These are phyloP conservation scores for Huntiella bhutanensis DNA, from an alignment of 2,329 filamentous ascomycete species.

Conservation along the genomic window DNA sequence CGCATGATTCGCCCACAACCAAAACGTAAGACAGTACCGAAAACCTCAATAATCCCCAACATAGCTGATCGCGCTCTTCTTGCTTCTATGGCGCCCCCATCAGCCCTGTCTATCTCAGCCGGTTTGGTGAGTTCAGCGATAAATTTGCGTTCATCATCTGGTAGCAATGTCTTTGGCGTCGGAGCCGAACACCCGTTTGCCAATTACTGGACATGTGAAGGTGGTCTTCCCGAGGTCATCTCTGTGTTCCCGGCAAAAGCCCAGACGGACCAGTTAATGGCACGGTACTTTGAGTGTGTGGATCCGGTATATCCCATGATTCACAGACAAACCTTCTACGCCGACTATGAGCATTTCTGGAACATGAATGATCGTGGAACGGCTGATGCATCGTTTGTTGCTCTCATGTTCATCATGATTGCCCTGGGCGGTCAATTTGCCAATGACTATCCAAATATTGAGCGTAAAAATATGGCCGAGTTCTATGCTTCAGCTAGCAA, in stretches of 20 bases:
- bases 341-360: conserved; percentile 67
- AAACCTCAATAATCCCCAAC: conserved; percentile 29
- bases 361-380: conserved; percentile 37
- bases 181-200: conserved; percentile 62
- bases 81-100: conserved; percentile 22
- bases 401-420: conserved; percentile 58
- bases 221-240: conserved; percentile 56
- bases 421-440: conserved; percentile 66
- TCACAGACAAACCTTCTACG: conserved; percentile 54
- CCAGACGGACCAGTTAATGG: conserved; percentile 52
- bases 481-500: conserved; percentile 68
- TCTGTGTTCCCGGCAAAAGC: conserved; percentile 56
- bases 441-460: conserved; percentile 33
- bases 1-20: conserved; percentile 39
- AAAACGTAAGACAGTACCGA: conserved; percentile 26
- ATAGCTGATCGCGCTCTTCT: conserved; percentile 34
- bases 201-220: conserved; percentile 70
- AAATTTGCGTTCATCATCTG: conserved; percentile 49
- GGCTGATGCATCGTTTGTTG: conserved; percentile 50
- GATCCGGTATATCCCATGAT: conserved; percentile 71
- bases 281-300: conserved; percentile 48
- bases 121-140: conserved; percentile 48
- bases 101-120: conserved; percentile 35
- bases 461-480: conserved; percentile 57
- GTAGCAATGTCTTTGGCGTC: conserved; percentile 65